phyloP scores from a whole-genome alignment of 352 stramenopile genomes.

The Phytophthora fragariae region DNA sequence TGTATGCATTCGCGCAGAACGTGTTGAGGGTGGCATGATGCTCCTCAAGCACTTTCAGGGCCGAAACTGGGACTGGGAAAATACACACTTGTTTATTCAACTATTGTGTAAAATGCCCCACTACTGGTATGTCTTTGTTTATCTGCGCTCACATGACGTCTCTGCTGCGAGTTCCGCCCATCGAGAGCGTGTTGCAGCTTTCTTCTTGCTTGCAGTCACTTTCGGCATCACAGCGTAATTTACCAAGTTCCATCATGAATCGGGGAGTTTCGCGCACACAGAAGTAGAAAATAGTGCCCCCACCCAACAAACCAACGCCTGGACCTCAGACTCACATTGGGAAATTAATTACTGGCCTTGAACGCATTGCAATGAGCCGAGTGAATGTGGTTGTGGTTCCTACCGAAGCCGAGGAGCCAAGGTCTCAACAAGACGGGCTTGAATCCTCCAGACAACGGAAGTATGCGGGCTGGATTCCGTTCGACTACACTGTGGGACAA shows the following conservation, averaged over 20 bases:
- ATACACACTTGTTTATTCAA: background rate
- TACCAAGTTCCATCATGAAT: constrained; percentile 1
- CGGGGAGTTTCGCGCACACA: constrained; percentile 28
- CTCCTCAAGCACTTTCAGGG: constrained; percentile 48
- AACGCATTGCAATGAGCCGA: constrained; percentile 24
- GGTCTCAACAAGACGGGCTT: background rate
- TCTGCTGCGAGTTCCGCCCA: constrained; percentile 45
- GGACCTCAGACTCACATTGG: constrained; percentile 4
- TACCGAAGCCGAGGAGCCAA: constrained; percentile 1
- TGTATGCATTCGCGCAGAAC: constrained; percentile 45
- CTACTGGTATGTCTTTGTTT: background rate
- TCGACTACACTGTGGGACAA: constrained; percentile 52
- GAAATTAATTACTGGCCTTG: background rate
- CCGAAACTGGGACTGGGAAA: constrained; percentile 43
- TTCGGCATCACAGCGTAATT: constrained; percentile 28
- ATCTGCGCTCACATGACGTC: constrained; percentile 44
- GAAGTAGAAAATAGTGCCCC: constrained; percentile 23
- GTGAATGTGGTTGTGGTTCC: constrained; percentile 32
- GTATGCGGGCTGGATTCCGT: constrained; percentile 56
- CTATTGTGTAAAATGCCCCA: background rate
- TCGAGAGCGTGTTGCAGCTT: constrained; percentile 21
- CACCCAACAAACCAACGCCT: background rate
- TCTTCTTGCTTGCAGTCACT: constrained; percentile 40
- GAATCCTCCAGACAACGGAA: background rate
- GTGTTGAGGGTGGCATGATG: constrained; percentile 55